A percentile compares a stretch with the other conserved stretches of the same genome.
Conservation (phyloP, 805 yeast genomes). For the Wickerhamomyces mucosus region DNA sequence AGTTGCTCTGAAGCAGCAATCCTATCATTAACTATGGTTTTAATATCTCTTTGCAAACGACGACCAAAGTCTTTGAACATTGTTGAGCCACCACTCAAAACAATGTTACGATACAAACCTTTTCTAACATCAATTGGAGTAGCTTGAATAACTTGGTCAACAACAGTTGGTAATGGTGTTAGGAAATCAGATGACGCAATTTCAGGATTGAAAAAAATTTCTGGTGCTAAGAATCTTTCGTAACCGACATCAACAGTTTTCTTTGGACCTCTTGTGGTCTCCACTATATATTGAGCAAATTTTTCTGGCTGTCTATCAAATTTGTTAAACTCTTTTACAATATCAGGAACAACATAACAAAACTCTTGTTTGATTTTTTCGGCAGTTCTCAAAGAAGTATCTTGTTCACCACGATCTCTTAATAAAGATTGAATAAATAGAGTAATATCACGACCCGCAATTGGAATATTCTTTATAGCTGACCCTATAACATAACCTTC, state of each 20-base stretch:
- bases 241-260: constrained; percentile 88
- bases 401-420: constrained; percentile 95
- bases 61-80: constrained; percentile 99
- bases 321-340: constrained; percentile 90
- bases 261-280: constrained; percentile 50
- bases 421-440: constrained; percentile 84
- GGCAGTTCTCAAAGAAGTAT: constrained; percentile 90
- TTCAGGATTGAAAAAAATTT: constrained; percentile 96
- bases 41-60: constrained; percentile 91
- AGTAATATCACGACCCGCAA: constrained; percentile 98
- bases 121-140: constrained; percentile 98
- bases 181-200: constrained; percentile 91
- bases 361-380: constrained; percentile 94
- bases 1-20: constrained; percentile 71
- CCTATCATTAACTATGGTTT: constrained; percentile 79
- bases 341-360: constrained; percentile 96
- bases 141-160: constrained; percentile 89
- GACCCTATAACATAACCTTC: constrained; percentile 98
- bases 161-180: constrained; percentile 94
- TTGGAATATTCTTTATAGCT: constrained; percentile 93
- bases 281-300: constrained; percentile 88
- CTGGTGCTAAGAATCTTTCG: constrained; percentile 98
- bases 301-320: constrained; percentile 91
- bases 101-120: constrained; percentile 91
- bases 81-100: constrained; percentile 94